Base-by-base conservation (phyloP, 129 eudicot genomes). In the Chrysanthemum lavandulifolium region DNA sequence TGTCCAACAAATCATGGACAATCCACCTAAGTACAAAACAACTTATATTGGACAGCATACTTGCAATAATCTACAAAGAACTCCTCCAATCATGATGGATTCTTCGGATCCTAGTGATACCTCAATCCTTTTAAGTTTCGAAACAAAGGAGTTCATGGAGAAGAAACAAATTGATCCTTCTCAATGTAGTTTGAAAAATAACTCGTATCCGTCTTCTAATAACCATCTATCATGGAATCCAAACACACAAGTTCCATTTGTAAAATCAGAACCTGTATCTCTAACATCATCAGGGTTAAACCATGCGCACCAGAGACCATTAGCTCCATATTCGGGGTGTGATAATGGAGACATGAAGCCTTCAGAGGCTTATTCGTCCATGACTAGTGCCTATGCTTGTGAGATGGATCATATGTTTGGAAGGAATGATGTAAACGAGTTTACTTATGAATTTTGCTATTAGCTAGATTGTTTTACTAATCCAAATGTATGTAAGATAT, bases 41-140 rank as follows among this genome's bases (percentile, higher is more conserved):
- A 84, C 80, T 13, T 81, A 84, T 65, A 27, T 29, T 21, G 74
- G 84, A 67, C 15, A 15, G 13, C 89, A 84, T 76, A 81, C 81
- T 13, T 84, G 86, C 71, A 73, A 53, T 11, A 72, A 54, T 57
- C 31, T 79, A 16, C 68, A 15, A 11, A 71, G 60, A 47, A 6
- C 82, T 50, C 67, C 82, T 45, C 72, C 64, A 16, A 71, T 73
- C 15, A 68, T 72, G 67, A 8, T 79, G n/a, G 78, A 83, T 58
- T n/a, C 64, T 43, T 29, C 50, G 7, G 3, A 51, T 11, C 2
- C 23, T 18, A 23, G 1, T 11, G 81, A 78, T 54, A 75, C 79
- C 10, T 77, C 86, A 13, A 19, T 71, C 75, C 67, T 85, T 29
- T 60, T 80, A 25, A 78, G 25, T 69, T 84, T 84, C 29, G 62